Conservation (phyloP, 306 rosid genomes). For the Cajanus cajan region DNA sequence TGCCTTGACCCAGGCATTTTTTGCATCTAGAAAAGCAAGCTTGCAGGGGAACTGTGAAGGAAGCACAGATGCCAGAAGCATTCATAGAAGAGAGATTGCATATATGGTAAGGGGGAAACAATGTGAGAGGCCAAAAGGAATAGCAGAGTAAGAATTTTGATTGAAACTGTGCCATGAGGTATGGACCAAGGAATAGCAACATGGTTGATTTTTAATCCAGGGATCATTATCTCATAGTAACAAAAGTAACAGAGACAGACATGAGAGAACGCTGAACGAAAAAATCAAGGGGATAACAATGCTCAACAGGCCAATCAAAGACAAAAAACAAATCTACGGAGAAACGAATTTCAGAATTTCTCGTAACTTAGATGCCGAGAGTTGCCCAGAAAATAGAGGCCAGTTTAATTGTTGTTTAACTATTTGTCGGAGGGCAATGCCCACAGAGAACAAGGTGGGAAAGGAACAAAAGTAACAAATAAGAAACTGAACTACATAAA, state of each 20-base stretch:
- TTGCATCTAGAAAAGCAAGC: constrained; percentile 63
- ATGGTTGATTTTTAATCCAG: constrained; percentile 51
- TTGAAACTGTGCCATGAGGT: constrained; percentile 60
- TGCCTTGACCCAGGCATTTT: constrained; percentile 61
- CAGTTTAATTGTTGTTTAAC: constrained; percentile 54
- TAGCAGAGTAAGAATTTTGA: constrained; percentile 66
- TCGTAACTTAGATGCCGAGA: constrained; percentile 40
- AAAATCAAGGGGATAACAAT: constrained; percentile 56
- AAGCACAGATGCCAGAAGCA: constrained; percentile 76
- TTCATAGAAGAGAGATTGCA: constrained; percentile 65
- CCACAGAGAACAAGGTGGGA: constrained; percentile 33
- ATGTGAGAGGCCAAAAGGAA: constrained; percentile 70
- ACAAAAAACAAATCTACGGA: constrained; percentile 18
- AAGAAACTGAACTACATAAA: constrained; percentile 46
- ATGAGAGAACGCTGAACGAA: constrained; percentile 58
- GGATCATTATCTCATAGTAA: constrained; percentile 48
- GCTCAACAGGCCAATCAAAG: constrained; percentile 54
- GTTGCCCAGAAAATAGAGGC: constrained; percentile 45
- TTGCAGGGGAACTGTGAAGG: constrained; percentile 74
- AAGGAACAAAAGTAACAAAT: constrained; percentile 45
- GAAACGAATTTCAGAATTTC: constrained; percentile 54
- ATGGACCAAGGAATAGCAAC: constrained; percentile 61
- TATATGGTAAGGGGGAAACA: constrained; percentile 72
- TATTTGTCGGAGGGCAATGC: constrained; percentile 51
- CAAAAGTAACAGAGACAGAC: constrained; percentile 51